Conservation (phyloP, 2,329 filamentous ascomycete species). For the Apiospora kogelbergensis region DNA sequence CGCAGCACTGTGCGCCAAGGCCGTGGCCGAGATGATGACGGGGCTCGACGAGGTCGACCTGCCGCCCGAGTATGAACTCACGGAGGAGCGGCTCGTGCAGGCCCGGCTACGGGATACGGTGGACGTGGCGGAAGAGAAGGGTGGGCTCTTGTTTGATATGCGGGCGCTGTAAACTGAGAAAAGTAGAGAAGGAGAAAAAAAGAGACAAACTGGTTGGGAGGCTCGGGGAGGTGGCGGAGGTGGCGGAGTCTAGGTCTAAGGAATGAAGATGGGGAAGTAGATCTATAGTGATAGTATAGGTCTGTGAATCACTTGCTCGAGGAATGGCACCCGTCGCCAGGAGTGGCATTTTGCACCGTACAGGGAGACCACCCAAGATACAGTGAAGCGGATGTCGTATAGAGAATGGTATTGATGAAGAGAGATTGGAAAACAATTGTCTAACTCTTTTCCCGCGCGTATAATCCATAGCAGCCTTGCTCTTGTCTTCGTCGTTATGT, state of each 20-base stretch:
- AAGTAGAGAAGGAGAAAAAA: too few relatives aligned
- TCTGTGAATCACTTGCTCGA: neutral
- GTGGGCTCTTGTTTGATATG: conserved; percentile 13
- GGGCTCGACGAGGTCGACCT: conserved; percentile 40
- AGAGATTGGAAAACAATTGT: neutral
- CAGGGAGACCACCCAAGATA: neutral
- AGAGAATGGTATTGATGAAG: neutral
- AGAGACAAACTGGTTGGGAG: neutral
- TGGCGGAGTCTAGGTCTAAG: too few relatives aligned
- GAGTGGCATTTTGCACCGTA: neutral
- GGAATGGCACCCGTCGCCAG: neutral
- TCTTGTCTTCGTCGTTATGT: too few relatives aligned
- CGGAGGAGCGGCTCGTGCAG: conserved; percentile 29
- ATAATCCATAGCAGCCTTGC: too few relatives aligned
- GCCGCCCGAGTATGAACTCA: conserved; percentile 42
- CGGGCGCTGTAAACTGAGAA: neutral
- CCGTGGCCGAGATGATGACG: conserved; percentile 59
- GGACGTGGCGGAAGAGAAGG: conserved; percentile 13
- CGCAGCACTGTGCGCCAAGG: conserved; percentile 64
- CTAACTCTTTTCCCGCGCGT: neutral
- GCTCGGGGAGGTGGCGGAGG: neutral
- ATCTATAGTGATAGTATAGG: neutral
- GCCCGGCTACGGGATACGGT: conserved; percentile 20
- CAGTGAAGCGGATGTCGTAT: neutral
- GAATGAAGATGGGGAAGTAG: neutral